A percentile compares a stretch with the other conserved stretches of the same genome.
Conservation (phyloP, 2,329 filamentous ascomycete species). For the Penicillium sp. region DNA sequence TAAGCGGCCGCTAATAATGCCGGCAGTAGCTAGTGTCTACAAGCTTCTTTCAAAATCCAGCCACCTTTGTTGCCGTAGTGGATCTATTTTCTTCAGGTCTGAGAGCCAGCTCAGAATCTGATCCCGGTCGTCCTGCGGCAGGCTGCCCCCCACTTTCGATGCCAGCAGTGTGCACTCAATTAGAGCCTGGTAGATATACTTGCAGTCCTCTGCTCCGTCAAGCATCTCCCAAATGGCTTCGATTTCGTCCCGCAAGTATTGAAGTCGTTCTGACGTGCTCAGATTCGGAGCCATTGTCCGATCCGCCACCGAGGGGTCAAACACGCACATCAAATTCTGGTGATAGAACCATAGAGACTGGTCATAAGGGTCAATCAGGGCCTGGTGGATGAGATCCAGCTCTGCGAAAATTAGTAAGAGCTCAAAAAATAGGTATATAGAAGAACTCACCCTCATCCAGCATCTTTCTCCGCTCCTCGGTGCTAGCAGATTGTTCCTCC, state of each 20-base stretch:
- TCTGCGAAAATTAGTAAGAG: slow-evolving; percentile 50
- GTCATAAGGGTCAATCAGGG: slow-evolving; percentile 86
- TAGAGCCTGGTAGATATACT: slow-evolving; percentile 87
- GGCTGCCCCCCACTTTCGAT: slow-evolving; percentile 49
- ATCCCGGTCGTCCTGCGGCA: slow-evolving; percentile 44
- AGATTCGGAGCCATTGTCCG: slow-evolving; percentile 66
- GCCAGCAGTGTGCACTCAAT: slow-evolving; percentile 69
- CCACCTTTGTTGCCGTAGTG: slow-evolving; percentile 73
- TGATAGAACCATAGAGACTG: slow-evolving; percentile 98
- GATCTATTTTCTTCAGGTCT: slow-evolving; percentile 68
- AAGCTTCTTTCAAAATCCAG: slow-evolving; percentile 59
- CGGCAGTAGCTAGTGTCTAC: not conserved
- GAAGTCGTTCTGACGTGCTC: slow-evolving; percentile 58
- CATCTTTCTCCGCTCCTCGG: slow-evolving; percentile 63
- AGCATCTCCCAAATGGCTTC: slow-evolving; percentile 68
- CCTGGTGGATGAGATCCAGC: slow-evolving; percentile 70
- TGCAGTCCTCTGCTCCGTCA: slow-evolving; percentile 67
- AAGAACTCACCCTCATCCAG: slow-evolving; percentile 63
- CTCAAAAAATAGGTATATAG: not conserved
- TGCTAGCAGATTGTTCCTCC: slow-evolving; percentile 65
- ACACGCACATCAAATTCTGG: slow-evolving; percentile 74
- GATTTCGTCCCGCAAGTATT: slow-evolving; percentile 69
- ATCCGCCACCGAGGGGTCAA: slow-evolving; percentile 51
- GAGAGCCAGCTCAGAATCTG: slow-evolving; percentile 60
- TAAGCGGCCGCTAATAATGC: no score